These are phyloP conservation scores for Fragaria nilgerrensis DNA, from an alignment of 306 rosid species.

Conservation along the genomic window DNA sequence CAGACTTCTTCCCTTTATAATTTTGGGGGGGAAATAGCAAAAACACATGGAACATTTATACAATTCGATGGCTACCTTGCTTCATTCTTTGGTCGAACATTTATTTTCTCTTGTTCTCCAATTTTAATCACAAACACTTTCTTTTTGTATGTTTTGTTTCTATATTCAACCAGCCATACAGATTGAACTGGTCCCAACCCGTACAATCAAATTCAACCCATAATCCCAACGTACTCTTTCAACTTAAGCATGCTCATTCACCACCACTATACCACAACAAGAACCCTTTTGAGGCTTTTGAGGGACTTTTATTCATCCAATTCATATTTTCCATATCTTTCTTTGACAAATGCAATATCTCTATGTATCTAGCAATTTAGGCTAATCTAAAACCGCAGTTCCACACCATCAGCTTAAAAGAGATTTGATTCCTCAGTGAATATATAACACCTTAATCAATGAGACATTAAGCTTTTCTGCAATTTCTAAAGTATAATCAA, in stretches of 20 bases:
- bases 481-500: neutral
- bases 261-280: constrained; percentile 17
- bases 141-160: neutral
- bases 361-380: neutral
- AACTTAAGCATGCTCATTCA: constrained; percentile 18
- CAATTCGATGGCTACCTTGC: neutral
- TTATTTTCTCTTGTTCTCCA: neutral
- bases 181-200: constrained; percentile 7
- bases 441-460: constrained; percentile 17
- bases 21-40: neutral
- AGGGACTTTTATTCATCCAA: neutral
- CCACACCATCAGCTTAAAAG: constrained; percentile 15
- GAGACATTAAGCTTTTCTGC: constrained; percentile 6
- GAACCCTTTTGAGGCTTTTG: constrained; percentile 30
- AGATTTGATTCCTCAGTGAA: constrained; percentile 18
- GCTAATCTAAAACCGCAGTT: constrained; percentile 15
- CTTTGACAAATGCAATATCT: neutral
- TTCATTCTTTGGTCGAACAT: neutral
- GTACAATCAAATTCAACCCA: neutral
- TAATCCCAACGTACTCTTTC: constrained; percentile 11
- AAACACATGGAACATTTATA: neutral
- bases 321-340: constrained; percentile 9
- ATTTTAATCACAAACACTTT: neutral
- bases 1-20: neutral
- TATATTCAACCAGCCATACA: neutral